These are phyloP conservation scores for Galerina marginata DNA, from an alignment of 768 basidiomycete species.

Conservation along the genomic window DNA sequence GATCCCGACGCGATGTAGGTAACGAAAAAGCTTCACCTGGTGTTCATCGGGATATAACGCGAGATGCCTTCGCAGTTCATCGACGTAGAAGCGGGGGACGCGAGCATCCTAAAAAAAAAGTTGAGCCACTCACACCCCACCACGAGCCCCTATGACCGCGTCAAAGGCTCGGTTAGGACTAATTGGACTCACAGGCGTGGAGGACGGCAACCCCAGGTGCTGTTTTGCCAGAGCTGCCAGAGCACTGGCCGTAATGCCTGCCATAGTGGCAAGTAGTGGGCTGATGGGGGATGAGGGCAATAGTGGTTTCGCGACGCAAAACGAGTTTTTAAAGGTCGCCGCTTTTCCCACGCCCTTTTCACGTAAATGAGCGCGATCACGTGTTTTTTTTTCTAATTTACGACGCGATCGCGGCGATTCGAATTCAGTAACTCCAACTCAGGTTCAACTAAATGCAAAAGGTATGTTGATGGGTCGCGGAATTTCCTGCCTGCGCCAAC, in stretches of 20 bases:
- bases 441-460: no score
- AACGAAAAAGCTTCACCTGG: constrained; percentile 31
- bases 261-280: constrained; percentile 3
- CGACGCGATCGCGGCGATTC: no score
- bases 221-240: constrained; percentile 16
- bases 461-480: no score
- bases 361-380: no score
- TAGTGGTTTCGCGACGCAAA: neutral
- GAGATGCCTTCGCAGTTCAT: constrained; percentile 40
- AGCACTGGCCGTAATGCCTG: constrained; percentile 1
- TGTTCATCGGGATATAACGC: constrained; percentile 37
- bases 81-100: constrained; percentile 42
- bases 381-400: no score
- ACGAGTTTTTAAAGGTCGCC: neutral
- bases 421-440: no score
- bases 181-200: constrained; percentile 12
- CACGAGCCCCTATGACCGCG: constrained; percentile 11
- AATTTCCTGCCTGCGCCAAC: no score
- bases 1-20: neutral
- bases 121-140: constrained; percentile 8
- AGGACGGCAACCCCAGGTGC: constrained; percentile 15
- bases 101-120: constrained; percentile 19
- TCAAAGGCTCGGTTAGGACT: neutral
- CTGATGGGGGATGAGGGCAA: neutral
- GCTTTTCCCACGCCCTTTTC: constrained; percentile 13